Base-by-base conservation (phyloP, 225 moss, liverwort and hornwort genomes). In the Asterella californica region DNA sequence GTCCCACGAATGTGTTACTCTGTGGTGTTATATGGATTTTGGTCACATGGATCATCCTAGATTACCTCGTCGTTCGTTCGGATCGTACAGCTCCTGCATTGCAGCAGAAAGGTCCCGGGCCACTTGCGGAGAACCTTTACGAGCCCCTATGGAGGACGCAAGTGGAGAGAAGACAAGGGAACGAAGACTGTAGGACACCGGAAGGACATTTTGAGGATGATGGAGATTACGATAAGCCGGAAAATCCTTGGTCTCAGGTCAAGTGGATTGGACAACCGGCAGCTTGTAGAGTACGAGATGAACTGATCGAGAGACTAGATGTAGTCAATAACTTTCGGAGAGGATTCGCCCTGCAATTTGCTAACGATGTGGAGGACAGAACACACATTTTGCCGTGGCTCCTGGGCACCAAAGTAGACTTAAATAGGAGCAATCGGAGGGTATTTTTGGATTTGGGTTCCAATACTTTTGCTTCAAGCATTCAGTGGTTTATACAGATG, bases 201-300 rank as follows among this genome's bases (percentile, higher is more conserved):
- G 79, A 81, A 36, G 87, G 74, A 42, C 84, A 87, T 76, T 87
- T 15, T n/a, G 63, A 81, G 54, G 82, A 82, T 49, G 84, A 84
- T 38, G 70, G 9, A 12, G 78, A 53, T 14, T 69, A 67, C 37
- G 72, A 63, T 14, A 70, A 48, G 46, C 71, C 64, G 7, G 82
- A 75, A 34, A 36, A 80, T 64, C 69, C 72, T 18, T 91, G 90
- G 91, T 72, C 71, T 45, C 94, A 96, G 66, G 86, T 94, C 85
- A 96, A 96, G 81, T 94, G 96, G 96, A 79, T 91, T 0, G 91
- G 90, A 19, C 84, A 90, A 83, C 94, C 94, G 0, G 94, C 96
- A 19, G 79, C 73, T 25, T 96, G 96, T 60, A 75, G 85, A 76
- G 90, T 94, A 33, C 88, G 90, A 55, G 96, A 94, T 5, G 85